A percentile compares a stretch with the other conserved stretches of the same genome.
Evolutionary conservation across 108 stramenopile species (phyloP).

Genomic region (Schizochytrium sp.): DNA sequence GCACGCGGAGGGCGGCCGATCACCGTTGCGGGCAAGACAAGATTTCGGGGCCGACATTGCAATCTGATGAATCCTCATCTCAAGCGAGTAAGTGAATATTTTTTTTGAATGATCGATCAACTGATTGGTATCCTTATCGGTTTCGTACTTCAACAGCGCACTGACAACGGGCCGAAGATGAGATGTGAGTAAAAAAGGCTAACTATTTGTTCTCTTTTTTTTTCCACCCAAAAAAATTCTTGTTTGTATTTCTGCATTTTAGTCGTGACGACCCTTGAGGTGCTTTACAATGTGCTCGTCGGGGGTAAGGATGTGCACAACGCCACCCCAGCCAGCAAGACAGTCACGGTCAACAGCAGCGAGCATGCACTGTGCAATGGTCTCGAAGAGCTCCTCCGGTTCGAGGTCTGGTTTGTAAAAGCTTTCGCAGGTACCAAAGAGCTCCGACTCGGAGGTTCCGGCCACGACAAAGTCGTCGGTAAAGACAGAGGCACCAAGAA

Average conservation of each 20-base stretch:
- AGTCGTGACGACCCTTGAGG: conserved; percentile 83
- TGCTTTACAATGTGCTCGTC: conserved; percentile 69
- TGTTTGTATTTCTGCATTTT: neutral
- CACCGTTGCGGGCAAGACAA: too few relatives aligned
- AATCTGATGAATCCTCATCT: too few relatives aligned
- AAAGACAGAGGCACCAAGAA: conserved; percentile 81
- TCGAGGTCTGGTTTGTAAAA: conserved; percentile 86
- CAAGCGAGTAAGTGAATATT: too few relatives aligned
- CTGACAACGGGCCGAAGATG: too few relatives aligned
- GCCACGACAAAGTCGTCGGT: conserved; percentile 92
- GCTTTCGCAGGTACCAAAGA: conserved; percentile 97
- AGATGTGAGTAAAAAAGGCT: too few relatives aligned
- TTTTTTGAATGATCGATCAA: too few relatives aligned
- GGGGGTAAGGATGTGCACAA: conserved; percentile 91
- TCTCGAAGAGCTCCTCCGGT: conserved; percentile 92
- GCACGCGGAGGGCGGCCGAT: neutral
- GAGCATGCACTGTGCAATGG: conserved; percentile 85
- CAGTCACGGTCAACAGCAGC: conserved; percentile 93
- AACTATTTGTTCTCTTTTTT: too few relatives aligned
- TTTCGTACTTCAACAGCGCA: too few relatives aligned
- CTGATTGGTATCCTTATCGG: too few relatives aligned
- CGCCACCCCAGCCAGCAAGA: conserved; percentile 95
- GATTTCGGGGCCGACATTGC: too few relatives aligned
- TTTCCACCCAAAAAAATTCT: too few relatives aligned
- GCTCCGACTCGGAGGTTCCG: conserved; percentile 89